Base-by-base conservation (phyloP, 192 early-diverging fungal genomes). In the Gorgonomyces haynaldii region DNA sequence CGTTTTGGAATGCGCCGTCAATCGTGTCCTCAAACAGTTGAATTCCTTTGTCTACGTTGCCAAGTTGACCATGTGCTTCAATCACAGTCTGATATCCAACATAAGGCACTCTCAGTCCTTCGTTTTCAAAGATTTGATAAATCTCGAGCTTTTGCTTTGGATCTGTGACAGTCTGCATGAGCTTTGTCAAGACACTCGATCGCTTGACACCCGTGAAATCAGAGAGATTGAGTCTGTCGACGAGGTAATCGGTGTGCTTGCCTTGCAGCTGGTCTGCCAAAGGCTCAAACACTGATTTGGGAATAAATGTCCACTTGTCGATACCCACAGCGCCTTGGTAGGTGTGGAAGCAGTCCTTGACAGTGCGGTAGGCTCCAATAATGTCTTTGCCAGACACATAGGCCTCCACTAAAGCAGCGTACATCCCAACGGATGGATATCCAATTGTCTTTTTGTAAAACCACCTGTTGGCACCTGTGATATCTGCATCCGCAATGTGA, bases 391-490 rank as follows among this genome's bases (percentile, higher is more conserved):
- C n/a, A n/a, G n/a, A n/a, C n/a, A n/a, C n/a, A n/a, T n/a, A n/a
- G n/a, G n/a, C n/a, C n/a, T n/a, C n/a, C n/a, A 41, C 13, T 24
- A 19, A 41, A 20, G 10, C 21, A 41, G 6, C 39, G 21, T 49
- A 49, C 46, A 49, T 49, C 13, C 31, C 46, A 7, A 36, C n/a
- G 10, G 34, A 37, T 19, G 46, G 46, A 9, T 41, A 10, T 7
- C 5, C 39, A 41, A 20, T 19, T 7, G 10, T 23, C 25, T 23
- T 49, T 49, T 27, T 34, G 12, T 35, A 27, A 27, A 49, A 49
- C 32, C 37, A 49, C 3, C 21, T 32, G 2, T n/a, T 8, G 2
- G 46, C 46, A n/a, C 24, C 10, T 9, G 46, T 49, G 5, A 20
- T 23, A 24, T 49, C 30, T 36, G 5, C 6, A 4, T 10, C 19